Evolutionary conservation across 1,284 basidiomycete genomes (phyloP).

Genomic region (Melampsora larici-populina): DNA sequence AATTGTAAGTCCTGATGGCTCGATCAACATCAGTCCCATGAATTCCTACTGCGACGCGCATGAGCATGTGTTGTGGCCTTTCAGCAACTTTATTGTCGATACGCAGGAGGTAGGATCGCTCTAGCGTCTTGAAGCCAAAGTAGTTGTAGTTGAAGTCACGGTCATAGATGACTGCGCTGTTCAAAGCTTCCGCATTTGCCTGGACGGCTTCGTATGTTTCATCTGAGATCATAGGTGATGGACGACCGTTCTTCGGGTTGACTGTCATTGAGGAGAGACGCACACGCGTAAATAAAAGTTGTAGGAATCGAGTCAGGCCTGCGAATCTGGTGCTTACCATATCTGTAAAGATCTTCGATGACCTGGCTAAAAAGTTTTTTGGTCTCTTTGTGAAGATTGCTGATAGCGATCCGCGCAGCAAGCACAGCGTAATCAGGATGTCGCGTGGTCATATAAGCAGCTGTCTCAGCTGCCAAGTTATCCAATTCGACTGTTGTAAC

Average conservation of each 20-base stretch:
- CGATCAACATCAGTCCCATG: slow-evolving; percentile 86
- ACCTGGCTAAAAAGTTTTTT: slow-evolving; percentile 95
- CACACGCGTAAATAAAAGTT: not conserved
- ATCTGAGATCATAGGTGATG: slow-evolving; percentile 88
- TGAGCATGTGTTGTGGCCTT: slow-evolving; percentile 97
- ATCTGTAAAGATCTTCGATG: slow-evolving; percentile 82
- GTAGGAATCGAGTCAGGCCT: not conserved
- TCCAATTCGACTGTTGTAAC: slow-evolving; percentile 97
- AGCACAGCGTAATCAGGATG: slow-evolving; percentile 98
- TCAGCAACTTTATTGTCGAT: slow-evolving; percentile 94
- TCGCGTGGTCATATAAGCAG: slow-evolving; percentile 87
- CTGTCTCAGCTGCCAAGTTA: slow-evolving; percentile 80
- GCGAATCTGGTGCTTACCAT: slow-evolving; percentile 61
- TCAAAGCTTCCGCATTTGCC: slow-evolving; percentile 76
- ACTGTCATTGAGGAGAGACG: slow-evolving; percentile 58
- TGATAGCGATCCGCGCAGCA: slow-evolving; percentile 96
- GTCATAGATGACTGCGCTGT: slow-evolving; percentile 95
- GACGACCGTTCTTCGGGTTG: slow-evolving; percentile 84
- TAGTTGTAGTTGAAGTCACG: slow-evolving; percentile 94
- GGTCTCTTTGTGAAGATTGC: slow-evolving; percentile 98
- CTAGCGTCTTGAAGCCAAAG: slow-evolving; percentile 99
- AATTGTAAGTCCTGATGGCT: slow-evolving; percentile 80
- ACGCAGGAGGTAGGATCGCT: slow-evolving; percentile 93
- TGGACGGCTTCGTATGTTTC: slow-evolving; percentile 79
- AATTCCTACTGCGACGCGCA: slow-evolving; percentile 98